These are phyloP conservation scores for Pseudopyricularia javanii DNA, from an alignment of 2,329 filamentous ascomycete genomes.

Conservation along the genomic window DNA sequence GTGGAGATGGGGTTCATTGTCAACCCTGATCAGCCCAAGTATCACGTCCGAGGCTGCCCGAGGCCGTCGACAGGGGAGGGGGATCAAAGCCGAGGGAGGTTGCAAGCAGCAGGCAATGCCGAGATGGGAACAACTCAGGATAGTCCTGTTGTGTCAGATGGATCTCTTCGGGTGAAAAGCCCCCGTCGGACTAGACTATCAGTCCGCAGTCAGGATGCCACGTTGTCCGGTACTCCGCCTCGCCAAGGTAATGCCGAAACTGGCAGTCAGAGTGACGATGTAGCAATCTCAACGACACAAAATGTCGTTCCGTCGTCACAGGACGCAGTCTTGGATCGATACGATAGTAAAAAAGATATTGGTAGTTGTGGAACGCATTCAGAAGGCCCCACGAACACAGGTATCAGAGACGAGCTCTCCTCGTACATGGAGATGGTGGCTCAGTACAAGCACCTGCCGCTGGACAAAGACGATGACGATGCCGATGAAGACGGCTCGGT, in stretches of 20 bases:
- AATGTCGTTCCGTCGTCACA: slow-evolving; percentile 9
- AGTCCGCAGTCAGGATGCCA: not conserved
- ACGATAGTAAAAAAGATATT: not conserved
- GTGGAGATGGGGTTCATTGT: slow-evolving; percentile 44
- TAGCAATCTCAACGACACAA: not conserved
- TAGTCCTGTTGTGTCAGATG: slow-evolving; percentile 10
- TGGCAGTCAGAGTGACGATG: not conserved
- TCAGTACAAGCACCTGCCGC: slow-evolving; percentile 44
- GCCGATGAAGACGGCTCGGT: slow-evolving; percentile 16
- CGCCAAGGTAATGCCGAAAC: not conserved
- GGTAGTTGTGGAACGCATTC: no score
- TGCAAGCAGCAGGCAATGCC: not conserved
- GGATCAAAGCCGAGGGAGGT: not conserved
- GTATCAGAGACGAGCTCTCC: slow-evolving; percentile 43
- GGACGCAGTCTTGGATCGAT: not conserved
- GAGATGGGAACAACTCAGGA: slow-evolving; percentile 3
- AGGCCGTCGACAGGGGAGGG: not conserved
- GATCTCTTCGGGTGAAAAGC: slow-evolving; percentile 37
- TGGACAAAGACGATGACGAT: slow-evolving; percentile 37
- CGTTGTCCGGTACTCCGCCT: slow-evolving; percentile 3
- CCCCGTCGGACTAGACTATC: slow-evolving; percentile 16
- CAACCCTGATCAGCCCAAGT: slow-evolving; percentile 46
- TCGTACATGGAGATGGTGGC: slow-evolving; percentile 51
- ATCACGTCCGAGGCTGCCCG: slow-evolving; percentile 40
- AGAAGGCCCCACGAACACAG: not conserved